A percentile compares a stretch with the other conserved stretches of the same genome.
These are phyloP conservation scores for Boletales sp. DNA, from an alignment of 768 basidiomycete species.

Conservation along the genomic window DNA sequence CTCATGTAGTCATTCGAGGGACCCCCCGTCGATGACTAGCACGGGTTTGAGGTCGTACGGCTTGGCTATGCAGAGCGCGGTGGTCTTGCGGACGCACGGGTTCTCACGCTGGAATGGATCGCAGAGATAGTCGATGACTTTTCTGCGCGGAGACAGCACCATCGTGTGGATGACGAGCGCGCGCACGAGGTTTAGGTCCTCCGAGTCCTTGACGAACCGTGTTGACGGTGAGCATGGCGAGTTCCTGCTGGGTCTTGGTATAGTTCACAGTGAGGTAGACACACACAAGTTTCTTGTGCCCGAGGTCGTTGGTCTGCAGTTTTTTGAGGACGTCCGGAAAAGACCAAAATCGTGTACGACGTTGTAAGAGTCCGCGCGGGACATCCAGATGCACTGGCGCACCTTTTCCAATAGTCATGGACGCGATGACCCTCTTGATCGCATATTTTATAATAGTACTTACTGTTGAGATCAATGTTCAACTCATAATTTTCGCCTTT, in stretches of 20 bases:
- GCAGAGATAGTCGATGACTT: constrained; percentile 98
- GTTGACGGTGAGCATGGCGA: constrained; percentile 97
- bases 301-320: constrained; percentile 99
- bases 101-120: constrained; percentile 95
- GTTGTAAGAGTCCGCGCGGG: constrained; percentile 7
- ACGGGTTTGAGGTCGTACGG: constrained; percentile 96
- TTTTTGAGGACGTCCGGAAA: constrained; percentile 99
- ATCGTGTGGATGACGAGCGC: constrained; percentile 97
- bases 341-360: constrained; percentile 72
- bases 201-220: constrained; percentile 98
- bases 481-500: constrained; percentile 98
- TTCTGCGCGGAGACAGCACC: constrained; percentile 94
- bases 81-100: constrained; percentile 98
- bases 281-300: constrained; percentile 99
- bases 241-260: constrained; percentile 97
- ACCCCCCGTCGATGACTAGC: constrained; percentile 92
- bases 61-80: constrained; percentile 95
- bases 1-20: constrained; percentile 82
- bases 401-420: constrained; percentile 99
- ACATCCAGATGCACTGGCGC: constrained; percentile 17
- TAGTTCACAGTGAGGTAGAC: constrained; percentile 99
- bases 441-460: constrained; percentile 98
- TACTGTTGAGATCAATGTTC: constrained; percentile 93
- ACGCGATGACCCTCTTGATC: constrained; percentile 95
- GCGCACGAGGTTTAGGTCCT: constrained; percentile 93